These are phyloP conservation scores for Amaranthus palmeri DNA, from an alignment of 148 eudicot genomes.

Conservation along the genomic window DNA sequence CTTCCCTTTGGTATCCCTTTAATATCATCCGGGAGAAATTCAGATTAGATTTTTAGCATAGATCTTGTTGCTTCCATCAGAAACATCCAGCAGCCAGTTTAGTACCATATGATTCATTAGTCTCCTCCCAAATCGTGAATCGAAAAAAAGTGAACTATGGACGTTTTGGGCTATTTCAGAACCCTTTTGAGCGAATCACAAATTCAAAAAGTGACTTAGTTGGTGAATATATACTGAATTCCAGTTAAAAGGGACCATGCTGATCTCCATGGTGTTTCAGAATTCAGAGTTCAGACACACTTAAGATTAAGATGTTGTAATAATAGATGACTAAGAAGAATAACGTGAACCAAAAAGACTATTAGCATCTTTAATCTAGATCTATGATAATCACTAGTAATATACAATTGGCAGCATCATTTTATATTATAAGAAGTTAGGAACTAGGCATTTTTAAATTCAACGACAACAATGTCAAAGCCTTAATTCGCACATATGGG, in stretches of 20 bases:
- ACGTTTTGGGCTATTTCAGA: no score
- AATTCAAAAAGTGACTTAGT: no score
- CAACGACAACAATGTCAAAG: no score
- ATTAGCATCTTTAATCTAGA: neutral
- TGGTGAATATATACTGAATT: no score
- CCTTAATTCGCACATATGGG: no score
- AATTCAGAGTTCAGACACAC: neutral
- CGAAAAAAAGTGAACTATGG: no score
- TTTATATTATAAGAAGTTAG: neutral
- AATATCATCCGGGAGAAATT: neutral
- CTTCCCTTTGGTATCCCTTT: neutral
- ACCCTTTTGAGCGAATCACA: no score
- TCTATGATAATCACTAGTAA: neutral
- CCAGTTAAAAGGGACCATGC: neutral
- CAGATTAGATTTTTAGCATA: neutral
- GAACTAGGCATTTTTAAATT: neutral
- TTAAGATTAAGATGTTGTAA: neutral
- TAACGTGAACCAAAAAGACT: neutral
- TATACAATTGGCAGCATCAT: neutral
- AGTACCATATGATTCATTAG: no score
- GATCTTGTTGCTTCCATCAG: neutral
- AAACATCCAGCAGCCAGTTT: neutral
- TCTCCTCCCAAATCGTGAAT: no score
- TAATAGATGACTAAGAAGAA: neutral
- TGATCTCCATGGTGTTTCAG: neutral